A percentile compares a stretch with the other conserved stretches of the same genome.
These are phyloP conservation scores for Russula compacta DNA, from an alignment of 768 basidiomycete species.

Conservation along the genomic window DNA sequence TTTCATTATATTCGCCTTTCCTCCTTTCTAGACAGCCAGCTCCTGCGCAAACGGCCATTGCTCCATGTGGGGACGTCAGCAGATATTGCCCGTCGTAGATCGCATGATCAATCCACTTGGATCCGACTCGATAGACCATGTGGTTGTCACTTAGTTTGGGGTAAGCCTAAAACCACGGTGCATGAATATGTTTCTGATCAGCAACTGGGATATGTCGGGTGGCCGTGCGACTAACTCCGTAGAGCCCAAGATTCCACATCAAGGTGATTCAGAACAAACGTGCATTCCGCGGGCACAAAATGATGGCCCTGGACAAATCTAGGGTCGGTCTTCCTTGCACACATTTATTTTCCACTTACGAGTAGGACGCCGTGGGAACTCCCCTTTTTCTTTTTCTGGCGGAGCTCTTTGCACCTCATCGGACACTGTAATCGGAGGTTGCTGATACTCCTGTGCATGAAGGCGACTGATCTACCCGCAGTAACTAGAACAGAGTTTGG, in stretches of 20 bases:
- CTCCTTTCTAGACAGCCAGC: too few relatives aligned
- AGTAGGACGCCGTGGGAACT: too few relatives aligned
- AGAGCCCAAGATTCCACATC: too few relatives aligned
- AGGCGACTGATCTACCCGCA: neutral
- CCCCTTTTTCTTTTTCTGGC: too few relatives aligned
- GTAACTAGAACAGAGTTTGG: neutral
- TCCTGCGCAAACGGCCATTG: too few relatives aligned
- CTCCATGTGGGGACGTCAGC: neutral
- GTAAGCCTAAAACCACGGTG: neutral
- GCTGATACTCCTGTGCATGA: neutral
- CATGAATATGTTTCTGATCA: neutral
- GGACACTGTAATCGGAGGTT: neutral
- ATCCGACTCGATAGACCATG: neutral
- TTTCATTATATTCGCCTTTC: too few relatives aligned
- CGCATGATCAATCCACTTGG: neutral
- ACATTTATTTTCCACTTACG: too few relatives aligned
- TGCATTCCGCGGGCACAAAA: too few relatives aligned
- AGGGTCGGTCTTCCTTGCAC: too few relatives aligned
- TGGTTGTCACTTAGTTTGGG: neutral
- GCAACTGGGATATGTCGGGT: neutral
- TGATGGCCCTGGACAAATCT: too few relatives aligned
- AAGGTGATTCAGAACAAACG: too few relatives aligned
- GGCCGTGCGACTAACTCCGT: neutral
- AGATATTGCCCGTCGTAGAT: neutral
- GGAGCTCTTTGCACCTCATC: too few relatives aligned